Conservation (phyloP, 192 early-diverging fungal genomes). For the Umbelopsis isabellina region DNA sequence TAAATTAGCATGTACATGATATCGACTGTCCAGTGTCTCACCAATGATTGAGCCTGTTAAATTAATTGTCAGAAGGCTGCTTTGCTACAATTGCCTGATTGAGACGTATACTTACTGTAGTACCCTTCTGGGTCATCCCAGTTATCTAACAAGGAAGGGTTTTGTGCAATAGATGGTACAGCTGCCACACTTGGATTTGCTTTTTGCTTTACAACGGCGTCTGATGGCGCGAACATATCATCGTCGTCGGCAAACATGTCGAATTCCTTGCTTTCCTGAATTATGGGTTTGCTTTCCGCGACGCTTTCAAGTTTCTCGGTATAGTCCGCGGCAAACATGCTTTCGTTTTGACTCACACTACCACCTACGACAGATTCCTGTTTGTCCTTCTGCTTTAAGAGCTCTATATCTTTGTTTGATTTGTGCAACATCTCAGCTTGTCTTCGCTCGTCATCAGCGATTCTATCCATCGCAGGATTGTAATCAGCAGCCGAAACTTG, state of each 20-base stretch:
- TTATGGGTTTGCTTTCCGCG: conserved; percentile 25
- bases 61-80: background rate
- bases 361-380: conserved; percentile 48
- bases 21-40: conserved; percentile 85
- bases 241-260: conserved; percentile 81
- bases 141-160: conserved; percentile 74
- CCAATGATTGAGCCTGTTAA: conserved; percentile 72
- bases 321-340: conserved; percentile 74
- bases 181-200: conserved; percentile 44
- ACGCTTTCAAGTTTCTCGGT: conserved; percentile 45
- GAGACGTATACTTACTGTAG: conserved; percentile 73
- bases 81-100: background rate
- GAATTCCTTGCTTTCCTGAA: conserved; percentile 36
- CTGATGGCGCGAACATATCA: conserved; percentile 70
- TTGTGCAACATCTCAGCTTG: conserved; percentile 42
- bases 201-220: conserved; percentile 35
- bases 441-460: conserved; percentile 69
- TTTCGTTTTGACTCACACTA: conserved; percentile 34
- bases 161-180: conserved; percentile 47
- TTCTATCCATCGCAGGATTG: conserved; percentile 74
- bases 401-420: conserved; percentile 48
- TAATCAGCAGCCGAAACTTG: conserved; percentile 75
- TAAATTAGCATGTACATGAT: conserved; percentile 81
- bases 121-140: conserved; percentile 99
- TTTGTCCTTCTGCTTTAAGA: conserved; percentile 49